Evolutionary conservation across 2,329 filamentous ascomycete species (phyloP), one percentile per base, ranked within the genome.

Genomic region (Ophiosphaerella herpotricha): DNA sequence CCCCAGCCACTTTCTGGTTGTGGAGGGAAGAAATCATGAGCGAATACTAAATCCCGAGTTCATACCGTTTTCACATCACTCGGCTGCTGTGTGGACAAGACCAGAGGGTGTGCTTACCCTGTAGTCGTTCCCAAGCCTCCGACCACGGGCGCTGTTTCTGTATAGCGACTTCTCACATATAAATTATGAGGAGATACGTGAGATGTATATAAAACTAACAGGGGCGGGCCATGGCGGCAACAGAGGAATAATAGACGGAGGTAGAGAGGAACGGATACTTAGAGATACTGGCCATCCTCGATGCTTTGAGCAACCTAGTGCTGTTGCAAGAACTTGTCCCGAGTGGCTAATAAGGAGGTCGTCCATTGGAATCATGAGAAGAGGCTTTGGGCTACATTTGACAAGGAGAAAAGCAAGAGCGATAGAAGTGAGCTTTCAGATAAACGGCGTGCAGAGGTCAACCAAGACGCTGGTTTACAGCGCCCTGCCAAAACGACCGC

Each of bases 381-480:
- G 38, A 29, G 52, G 4, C 56, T 57, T 26, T 57, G 48, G 51
- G 55, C 40, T 2, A 54, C 32, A 2, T 8, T 54, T 24, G 51
- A 59, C 18, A 54, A 43, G 2, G 52, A 36, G 3, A 63, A 59
- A 48, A 59, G 60, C 43, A 63, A 49, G 18, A 45, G 55, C 24
- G 29, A 43, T n/a, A 48, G 42, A 23, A 61, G 29, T 8, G 45
- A 49, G 24, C 31, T 61, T 7, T 57, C 57, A 14, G 50, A 59
- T 6, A 56, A 46, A 18, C 61, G 60, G 57, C 36, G 57, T 16
- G 36, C 33, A 21, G 47, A 34, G 2, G 48, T 50, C 2, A 54
- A 56, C 31, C 18, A 46, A 33, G 48, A 54, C 38, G 18, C 48
- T 12, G 12, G 23, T 1, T 29, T 29, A 29, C 26, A 29, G 26